Base-by-base conservation (phyloP, 768 basidiomycete genomes). In the Sarcodon aspratus region DNA sequence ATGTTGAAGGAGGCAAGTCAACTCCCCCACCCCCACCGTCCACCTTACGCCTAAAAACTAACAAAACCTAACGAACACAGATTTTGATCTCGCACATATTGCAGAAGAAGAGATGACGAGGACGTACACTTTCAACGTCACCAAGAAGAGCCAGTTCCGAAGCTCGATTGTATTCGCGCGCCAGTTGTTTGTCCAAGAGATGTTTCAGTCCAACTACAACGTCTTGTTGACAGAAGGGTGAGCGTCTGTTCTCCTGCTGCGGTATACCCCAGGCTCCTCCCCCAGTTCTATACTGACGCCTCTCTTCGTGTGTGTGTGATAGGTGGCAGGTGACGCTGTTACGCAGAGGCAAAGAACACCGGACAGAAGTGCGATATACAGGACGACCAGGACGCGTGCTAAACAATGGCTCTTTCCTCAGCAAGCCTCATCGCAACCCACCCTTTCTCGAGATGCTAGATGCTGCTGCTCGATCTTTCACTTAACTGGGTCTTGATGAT, bases 251-350 rank as follows among this genome's bases (percentile, higher is more conserved):
- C 33, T 48, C 17, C 34, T 18, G 12, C 43, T 11, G 32, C 6
- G 33, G 2, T 31, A 15, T 44, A 36, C 15, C 5, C n/a, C n/a
- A n/a, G n/a, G n/a, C n/a, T n/a, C 38, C 45, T 36, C 21, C 49
- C 13, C n/a, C 18, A 12, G 9, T 36, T 18, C 9, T 10, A 27
- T 7, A n/a, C 6, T 33, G 18, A 5, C 9, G 32, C 10, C 32
- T 32, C 12, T 56, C 47, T 1, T 33, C 7, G 35, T 36, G 31
- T 48, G 33, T 7, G 27, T 21, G 44, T 45, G 45, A 15, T 56
- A 86, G 85, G 52, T 88, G 85, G 85, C 67, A 68, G 34, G 58
- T 84, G 46, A 85, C 82, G 6, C 62, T 82, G 18, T 71, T 79
- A 56, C 80, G 84, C 49, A 75, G 70, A 56, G 79, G 74, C 47